Evolutionary conservation across 192 early-diverging fungal species (phyloP), one percentile per base, ranked within the genome.

Genomic region (Coemansia sp.): DNA sequence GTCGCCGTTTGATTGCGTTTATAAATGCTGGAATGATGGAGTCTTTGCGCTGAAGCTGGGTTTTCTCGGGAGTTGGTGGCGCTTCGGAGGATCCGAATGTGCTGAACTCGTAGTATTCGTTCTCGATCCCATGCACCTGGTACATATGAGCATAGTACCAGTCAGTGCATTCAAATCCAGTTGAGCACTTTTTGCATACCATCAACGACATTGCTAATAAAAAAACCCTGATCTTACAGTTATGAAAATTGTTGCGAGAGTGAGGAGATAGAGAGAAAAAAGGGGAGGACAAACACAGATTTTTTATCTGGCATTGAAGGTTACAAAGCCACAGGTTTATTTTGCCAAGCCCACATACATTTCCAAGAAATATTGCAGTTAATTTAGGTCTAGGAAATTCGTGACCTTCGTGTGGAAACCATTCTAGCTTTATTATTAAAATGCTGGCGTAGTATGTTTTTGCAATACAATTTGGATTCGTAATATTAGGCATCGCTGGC

Each of bases 71-170:
- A 10, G 41, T 6, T 18, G 13, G 5, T 0, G 46, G 47, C 6
- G 3, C 10, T 0, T 20, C 33, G 53, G 23, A 21, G 8, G 19
- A 26, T 8, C 38, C 31, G 19, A 50, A 53, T 14, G 36, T 57
- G 13, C 15, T 36, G 13, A 56, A 50, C 41, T 50, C 53, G 45
- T 28, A 51, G 43, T 65, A 59, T 6, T 26, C 43, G 44, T 16
- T 15, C 36, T 46, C 31, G 0, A 62, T 35, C n/a, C 59, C 57
- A 39, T 77, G 73, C 11, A 59, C 40, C 48, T 65, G 66, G 6
- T 57, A 20, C 63, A 77, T 77, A 31, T 77, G 73, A 0, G 68
- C 50, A 14, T 77, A 45, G 44, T 66, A 77, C 73, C 73, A 77
- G 30, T 69, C 73, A 19, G 68, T 54, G 48, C 67, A 63, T 44